A percentile compares a stretch with the other conserved stretches of the same genome.
These are phyloP conservation scores for Aurinia saxatilis DNA, from an alignment of 345 rosid genomes.

Conservation along the genomic window DNA sequence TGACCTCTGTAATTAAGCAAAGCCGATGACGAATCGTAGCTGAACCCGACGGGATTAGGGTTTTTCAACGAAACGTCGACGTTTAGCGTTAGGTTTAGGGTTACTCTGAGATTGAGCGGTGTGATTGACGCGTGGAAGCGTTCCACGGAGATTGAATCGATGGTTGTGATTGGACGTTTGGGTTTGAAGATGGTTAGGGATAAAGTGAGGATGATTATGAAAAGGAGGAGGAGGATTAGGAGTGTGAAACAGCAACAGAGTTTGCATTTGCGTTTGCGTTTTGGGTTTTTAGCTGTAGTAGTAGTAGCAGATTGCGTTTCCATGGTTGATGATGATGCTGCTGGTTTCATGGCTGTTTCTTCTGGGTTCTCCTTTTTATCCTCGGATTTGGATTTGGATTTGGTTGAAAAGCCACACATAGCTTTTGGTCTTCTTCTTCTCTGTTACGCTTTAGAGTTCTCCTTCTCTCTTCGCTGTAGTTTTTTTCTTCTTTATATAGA, in stretches of 20 bases:
- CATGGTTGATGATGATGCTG: slow-evolving; percentile 8
- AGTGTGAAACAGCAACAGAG: slow-evolving; percentile 34
- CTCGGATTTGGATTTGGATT: neutral
- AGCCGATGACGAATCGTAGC: slow-evolving; percentile 39
- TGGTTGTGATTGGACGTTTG: slow-evolving; percentile 36
- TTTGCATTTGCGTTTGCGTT: slow-evolving; percentile 29
- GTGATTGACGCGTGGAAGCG: slow-evolving; percentile 32
- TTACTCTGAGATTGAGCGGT: neutral
- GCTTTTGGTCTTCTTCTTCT: slow-evolving; percentile 4
- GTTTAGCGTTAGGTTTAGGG: slow-evolving; percentile 47
- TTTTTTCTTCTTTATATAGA: neutral
- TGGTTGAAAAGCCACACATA: neutral
- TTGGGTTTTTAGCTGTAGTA: neutral
- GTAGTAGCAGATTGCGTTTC: slow-evolving; percentile 21
- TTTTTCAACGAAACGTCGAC: slow-evolving; percentile 48
- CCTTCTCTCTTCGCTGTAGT: neutral
- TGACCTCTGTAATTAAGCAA: slow-evolving; percentile 51
- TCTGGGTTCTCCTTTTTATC: slow-evolving; percentile 11
- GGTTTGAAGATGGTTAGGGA: slow-evolving; percentile 73
- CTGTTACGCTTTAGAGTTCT: slow-evolving; percentile 8
- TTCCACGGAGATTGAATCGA: slow-evolving; percentile 40
- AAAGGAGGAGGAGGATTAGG: slow-evolving; percentile 24
- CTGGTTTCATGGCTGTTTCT: slow-evolving; percentile 1
- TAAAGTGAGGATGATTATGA: slow-evolving; percentile 39
- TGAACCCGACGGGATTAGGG: slow-evolving; percentile 64